Evolutionary conservation across 2,329 filamentous ascomycete genomes (phyloP), one percentile per base, ranked within the genome.

Genomic region (Nemania diffusa): DNA sequence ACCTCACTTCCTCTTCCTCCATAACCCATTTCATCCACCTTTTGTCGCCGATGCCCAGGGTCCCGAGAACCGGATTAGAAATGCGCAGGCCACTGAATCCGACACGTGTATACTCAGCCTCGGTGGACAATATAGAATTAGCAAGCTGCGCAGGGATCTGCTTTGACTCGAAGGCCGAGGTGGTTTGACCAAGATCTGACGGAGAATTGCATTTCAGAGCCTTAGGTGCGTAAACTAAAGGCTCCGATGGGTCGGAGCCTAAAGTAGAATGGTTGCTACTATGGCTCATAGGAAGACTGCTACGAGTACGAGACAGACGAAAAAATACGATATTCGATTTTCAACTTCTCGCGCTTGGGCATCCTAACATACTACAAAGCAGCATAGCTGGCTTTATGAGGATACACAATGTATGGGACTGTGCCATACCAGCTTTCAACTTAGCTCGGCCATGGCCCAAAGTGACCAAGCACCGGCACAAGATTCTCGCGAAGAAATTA

Each of bases 61-160:
- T 53, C 50, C 50, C 50, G 50, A 53, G 50, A 53, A 53, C 50
- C 8, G 50, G 50, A 53, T 53, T 53, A 53, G 50, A 53, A 34
- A 53, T 53, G 29, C 50, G 50, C 50, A 53, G 50, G 50, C 50
- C 50, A 53, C 50, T 53, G 27, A 34, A 53, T 53, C 50, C 50
- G 50, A 53, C 50, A 53, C 27, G 27, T 53, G 50, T 53, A 53
- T 53, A 53, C 50, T 53, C 50, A 32, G 27, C 50, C 50, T 53
- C 50, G 50, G 50, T 53, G 32, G 50, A 53, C 50, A 53, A 53
- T 53, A 53, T 53, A 53, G 50, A 53, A 53, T 53, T 53, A 53
- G 50, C 50, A 53, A 53, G 50, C 26, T 53, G 50, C 50, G 50
- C 27, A 53, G 50, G 50, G 32, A 53, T 53, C 50, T 53, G 50